These are phyloP conservation scores for Stemphylium beticola DNA, from an alignment of 2,329 filamentous ascomycete genomes.

Conservation along the genomic window DNA sequence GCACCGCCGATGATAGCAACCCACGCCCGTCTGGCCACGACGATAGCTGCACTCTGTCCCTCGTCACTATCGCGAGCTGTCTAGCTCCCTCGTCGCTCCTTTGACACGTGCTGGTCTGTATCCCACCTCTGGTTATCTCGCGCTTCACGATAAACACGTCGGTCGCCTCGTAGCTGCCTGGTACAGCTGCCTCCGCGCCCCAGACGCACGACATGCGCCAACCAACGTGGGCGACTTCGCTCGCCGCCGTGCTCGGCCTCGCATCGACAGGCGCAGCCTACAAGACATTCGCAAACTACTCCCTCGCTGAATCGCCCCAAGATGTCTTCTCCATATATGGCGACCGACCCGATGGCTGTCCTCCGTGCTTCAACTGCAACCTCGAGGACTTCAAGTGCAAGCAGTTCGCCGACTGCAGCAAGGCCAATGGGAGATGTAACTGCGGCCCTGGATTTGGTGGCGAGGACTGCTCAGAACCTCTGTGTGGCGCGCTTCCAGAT, in stretches of 20 bases:
- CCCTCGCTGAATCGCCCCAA: conserved; percentile 57
- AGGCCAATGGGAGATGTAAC: conserved; percentile 87
- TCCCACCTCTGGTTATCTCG: neutral
- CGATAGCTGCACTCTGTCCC: neutral
- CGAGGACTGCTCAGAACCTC: conserved; percentile 87
- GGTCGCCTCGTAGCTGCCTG: conserved; percentile 4
- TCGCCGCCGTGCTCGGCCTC: conserved; percentile 36
- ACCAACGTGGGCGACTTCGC: conserved; percentile 39
- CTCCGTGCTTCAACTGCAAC: conserved; percentile 97
- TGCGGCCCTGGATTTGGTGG: conserved; percentile 93
- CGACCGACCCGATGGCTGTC: conserved; percentile 76
- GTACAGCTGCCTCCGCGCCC: conserved; percentile 30
- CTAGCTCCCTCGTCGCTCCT: conserved; percentile 19
- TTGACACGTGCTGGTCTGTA: conserved; percentile 4
- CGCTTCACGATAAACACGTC: neutral
- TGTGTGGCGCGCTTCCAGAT: conserved; percentile 86
- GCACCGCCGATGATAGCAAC: conserved; percentile 32
- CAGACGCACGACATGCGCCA: conserved; percentile 43
- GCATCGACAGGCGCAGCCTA: conserved; percentile 32
- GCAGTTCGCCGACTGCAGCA: conserved; percentile 88
- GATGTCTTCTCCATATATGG: conserved; percentile 72
- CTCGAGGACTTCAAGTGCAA: conserved; percentile 89
- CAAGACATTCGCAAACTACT: conserved; percentile 52
- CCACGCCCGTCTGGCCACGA: conserved; percentile 20
- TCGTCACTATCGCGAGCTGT: conserved; percentile 16